Evolutionary conservation across 768 basidiomycete species (phyloP), one percentile per base, ranked within the genome.

Genomic region (Collybiopsis confluens): DNA sequence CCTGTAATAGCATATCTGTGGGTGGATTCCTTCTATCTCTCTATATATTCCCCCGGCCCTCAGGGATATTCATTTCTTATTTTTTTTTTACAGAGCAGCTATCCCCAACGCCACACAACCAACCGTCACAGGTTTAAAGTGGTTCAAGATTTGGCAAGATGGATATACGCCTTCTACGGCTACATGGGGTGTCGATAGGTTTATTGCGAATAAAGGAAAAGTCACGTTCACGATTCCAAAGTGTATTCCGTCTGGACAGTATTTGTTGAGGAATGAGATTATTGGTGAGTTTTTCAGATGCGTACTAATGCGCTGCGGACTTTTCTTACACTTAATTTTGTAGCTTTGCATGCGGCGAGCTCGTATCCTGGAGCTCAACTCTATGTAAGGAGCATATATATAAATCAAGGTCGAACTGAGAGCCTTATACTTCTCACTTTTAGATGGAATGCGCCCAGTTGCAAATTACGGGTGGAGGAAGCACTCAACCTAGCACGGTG

Each of bases 81-180:
- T n/a, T n/a, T n/a, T n/a, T 35, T 33, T 33, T 5, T 26, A 40
- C 52, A 75, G 73, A 10, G 75, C 75, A 5, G 69, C 72, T 54
- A 65, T 77, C 15, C 62, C 65, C 18, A 66, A 66, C 41, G 75
- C 76, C 3, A 65, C 66, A 4, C 71, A 74, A 52, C 59, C 68
- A 13, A 56, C 54, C 42, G 74, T 75, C 4, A 76, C 55, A 59
- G 74, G 74, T 27, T 63, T 76, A 3, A 59, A 72, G 49, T 77
- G 77, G 77, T 77, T 77, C 69, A 78, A 76, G 65, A 73, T 74
- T 42, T 72, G 63, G 54, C 65, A 77, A 56, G 58, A 49, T 41
- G 70, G 70, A 16, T 64, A 66, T 41, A 58, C 59, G 36, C 54
- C 58, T 16, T 56, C 62, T 16, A 62, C 58, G 54, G 61, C 67